These are phyloP conservation scores for Candida dubliniensis DNA, from an alignment of 1,139 yeast species.

Conservation along the genomic window DNA sequence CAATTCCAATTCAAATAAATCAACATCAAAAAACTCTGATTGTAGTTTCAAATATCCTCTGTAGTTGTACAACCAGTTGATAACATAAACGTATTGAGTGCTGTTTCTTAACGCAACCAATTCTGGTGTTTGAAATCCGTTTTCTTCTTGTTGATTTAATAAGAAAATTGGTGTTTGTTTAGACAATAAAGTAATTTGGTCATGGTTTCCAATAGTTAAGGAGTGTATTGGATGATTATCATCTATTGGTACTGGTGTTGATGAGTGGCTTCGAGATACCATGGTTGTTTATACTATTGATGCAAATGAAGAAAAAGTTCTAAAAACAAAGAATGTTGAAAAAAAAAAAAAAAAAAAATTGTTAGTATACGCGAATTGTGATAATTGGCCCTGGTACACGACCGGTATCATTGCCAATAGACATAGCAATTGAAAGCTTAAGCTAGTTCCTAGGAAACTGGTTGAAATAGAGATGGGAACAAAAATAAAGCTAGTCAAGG, in stretches of 20 bases:
- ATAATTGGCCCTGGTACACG: neutral
- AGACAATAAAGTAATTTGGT: slow-evolving; percentile 26
- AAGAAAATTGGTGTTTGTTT: slow-evolving; percentile 31
- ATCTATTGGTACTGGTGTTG: slow-evolving; percentile 9
- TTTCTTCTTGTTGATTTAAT: slow-evolving; percentile 21
- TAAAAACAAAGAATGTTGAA: neutral
- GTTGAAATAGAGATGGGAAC: no score
- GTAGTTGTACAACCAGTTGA: slow-evolving; percentile 52
- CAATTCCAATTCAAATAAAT: slow-evolving; percentile 55
- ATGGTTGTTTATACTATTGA: neutral
- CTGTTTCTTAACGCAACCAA: slow-evolving; percentile 23
- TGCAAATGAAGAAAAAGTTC: neutral
- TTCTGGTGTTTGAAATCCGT: slow-evolving; percentile 10
- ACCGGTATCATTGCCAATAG: no score
- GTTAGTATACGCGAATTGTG: neutral
- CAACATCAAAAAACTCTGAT: slow-evolving; percentile 52
- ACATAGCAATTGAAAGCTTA: no score
- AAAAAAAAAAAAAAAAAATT: neutral
- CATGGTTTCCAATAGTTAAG: slow-evolving; percentile 27
- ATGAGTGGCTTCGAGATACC: slow-evolving; percentile 7
- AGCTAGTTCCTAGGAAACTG: no score
- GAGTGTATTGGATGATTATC: slow-evolving; percentile 23
- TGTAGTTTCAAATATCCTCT: slow-evolving; percentile 45
- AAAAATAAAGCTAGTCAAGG: no score
- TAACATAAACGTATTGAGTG: slow-evolving; percentile 43